Evolutionary conservation across 768 basidiomycete genomes (phyloP), one percentile per base, ranked within the genome.

Genomic region (Leccinellum rugosiceps): DNA sequence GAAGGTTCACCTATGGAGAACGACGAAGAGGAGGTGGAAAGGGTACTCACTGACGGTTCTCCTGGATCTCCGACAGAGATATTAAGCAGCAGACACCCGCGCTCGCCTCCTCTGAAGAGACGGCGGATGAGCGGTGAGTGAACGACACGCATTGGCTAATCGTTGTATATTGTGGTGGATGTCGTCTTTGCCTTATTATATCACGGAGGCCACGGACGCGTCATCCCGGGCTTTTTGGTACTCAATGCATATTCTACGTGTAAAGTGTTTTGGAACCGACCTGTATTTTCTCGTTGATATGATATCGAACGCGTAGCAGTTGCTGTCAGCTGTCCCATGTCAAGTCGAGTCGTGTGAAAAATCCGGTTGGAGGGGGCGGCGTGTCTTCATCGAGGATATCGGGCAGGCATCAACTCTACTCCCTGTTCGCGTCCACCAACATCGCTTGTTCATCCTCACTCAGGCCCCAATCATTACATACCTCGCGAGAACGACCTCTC

Each of bases 61-160:
- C 66, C 66, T 0, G 50, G 28, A 8, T 69, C 68, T 15, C 72
- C 58, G 31, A 66, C 57, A 41, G 66, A 55, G 52, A 64, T 55
- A 44, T 52, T 54, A 61, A 67, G 55, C 52, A 58, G 49, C 17
- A 67, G 56, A 34, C 50, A 48, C 32, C 17, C 63, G 51, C 67
- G 76, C 58, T 61, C 74, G 14, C 78, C 79, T 2, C 82, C 81
- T 9, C 63, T 73, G 47, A 85, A 83, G 75, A 84, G 76, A 68
- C 78, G 83, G 59, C 78, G 78, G 61, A 75, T 77, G 68, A 63
- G 58, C 23, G 38, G 58, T n/a, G 56, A 61, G 26, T 71, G 57
- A 65, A 43, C 34, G 28, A 19, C 21, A 35, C 48, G 38, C 11
- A 31, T 58, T 57, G 14, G 64, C 56, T 62, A 53, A 64, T 67